phyloP scores from a whole-genome alignment of 495 filamentous ascomycete genomes.

The Xylaria palmicola region DNA sequence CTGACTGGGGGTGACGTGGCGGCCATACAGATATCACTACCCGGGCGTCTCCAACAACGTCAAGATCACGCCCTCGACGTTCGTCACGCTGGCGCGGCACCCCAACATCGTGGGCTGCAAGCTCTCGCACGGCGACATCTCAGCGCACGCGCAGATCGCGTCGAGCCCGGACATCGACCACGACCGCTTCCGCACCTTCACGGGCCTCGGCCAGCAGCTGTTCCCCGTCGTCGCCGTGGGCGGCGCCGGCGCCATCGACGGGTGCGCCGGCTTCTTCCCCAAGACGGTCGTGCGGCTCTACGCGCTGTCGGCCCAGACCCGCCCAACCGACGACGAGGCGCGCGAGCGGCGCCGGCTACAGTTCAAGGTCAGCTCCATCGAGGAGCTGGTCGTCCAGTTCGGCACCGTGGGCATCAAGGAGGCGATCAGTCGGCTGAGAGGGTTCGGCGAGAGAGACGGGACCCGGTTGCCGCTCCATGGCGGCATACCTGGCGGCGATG shows the following conservation, averaged over 20 bases:
- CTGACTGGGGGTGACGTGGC: background rate
- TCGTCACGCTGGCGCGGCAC: conserved; percentile 52
- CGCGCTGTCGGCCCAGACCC: conserved; percentile 40
- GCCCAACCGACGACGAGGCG: conserved; percentile 21
- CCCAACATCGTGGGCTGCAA: conserved; percentile 66
- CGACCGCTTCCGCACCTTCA: conserved; percentile 57
- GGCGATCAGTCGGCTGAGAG: conserved; percentile 52
- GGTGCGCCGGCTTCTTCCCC: conserved; percentile 61
- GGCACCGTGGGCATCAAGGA: conserved; percentile 64
- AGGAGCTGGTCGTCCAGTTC: conserved; percentile 58
- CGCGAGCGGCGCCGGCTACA: conserved; percentile 52
- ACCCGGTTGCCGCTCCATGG: conserved; percentile 55
- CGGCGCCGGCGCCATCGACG: conserved; percentile 63
- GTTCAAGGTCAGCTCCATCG: conserved; percentile 54
- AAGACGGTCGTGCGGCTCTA: conserved; percentile 57
- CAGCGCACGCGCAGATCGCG: conserved; percentile 59
- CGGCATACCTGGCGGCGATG: conserved; percentile 47
- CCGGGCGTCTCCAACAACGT: conserved; percentile 64
- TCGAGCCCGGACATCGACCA: conserved; percentile 50
- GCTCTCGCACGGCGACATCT: conserved; percentile 65
- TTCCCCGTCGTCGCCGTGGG: conserved; percentile 60
- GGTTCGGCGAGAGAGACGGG: conserved; percentile 55
- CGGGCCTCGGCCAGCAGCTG: conserved; percentile 65
- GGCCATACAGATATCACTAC: conserved; percentile 63
- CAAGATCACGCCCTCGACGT: conserved; percentile 53